Percentiles rank a stretch among this genome's conserved stretches.
These are phyloP conservation scores for Hamamelis virginiana DNA, from an alignment of 164 flowering plant species.

Conservation along the genomic window DNA sequence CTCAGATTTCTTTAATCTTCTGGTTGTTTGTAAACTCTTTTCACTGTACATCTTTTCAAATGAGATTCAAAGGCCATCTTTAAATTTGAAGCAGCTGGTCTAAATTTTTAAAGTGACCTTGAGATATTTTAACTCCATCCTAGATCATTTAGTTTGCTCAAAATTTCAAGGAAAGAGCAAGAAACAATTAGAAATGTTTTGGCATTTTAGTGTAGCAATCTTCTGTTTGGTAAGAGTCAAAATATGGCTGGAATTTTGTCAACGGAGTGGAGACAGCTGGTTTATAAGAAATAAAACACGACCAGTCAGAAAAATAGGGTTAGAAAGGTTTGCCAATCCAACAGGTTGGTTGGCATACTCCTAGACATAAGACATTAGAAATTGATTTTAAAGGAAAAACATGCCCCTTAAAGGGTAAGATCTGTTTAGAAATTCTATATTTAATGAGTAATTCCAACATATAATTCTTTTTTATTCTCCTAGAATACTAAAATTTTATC, in stretches of 20 bases:
- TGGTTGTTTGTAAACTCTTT: neutral
- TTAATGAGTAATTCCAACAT: neutral
- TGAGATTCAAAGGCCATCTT: neutral
- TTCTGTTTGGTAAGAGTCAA: neutral
- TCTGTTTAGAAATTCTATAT: neutral
- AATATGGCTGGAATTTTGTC: neutral
- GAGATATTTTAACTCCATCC: neutral
- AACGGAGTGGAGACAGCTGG: neutral
- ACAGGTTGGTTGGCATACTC: neutral
- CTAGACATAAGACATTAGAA: too few species aligned
- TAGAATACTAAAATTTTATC: conserved; percentile 38
- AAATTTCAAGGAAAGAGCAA: too few species aligned
- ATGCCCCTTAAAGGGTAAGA: neutral
- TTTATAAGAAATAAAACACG: neutral
- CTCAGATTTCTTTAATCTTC: too few species aligned
- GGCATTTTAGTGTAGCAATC: neutral
- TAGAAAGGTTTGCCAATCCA: neutral
- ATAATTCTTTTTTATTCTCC: neutral
- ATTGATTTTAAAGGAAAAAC: neutral
- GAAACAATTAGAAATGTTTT: too few species aligned
- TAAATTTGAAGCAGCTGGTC: neutral
- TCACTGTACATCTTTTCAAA: neutral
- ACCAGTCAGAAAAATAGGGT: neutral
- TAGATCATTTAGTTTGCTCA: neutral
- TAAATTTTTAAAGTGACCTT: neutral